Base-by-base conservation (phyloP, 2,329 filamentous ascomycete genomes). In the Stemphylium lycopersici region DNA sequence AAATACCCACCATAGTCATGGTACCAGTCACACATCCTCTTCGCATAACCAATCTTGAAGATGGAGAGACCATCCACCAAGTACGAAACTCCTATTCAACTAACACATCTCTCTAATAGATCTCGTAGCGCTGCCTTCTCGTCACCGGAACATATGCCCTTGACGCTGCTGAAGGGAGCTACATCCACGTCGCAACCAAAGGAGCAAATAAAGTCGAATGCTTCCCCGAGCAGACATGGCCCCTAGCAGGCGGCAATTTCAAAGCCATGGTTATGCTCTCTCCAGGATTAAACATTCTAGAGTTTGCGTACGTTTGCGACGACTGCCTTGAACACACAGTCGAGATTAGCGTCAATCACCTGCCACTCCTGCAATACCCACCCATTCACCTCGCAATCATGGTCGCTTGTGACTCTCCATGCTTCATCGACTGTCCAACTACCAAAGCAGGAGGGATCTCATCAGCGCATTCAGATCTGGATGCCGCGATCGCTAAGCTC, bases 331-430 rank as follows among this genome's bases (percentile, higher is more conserved):
- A 57, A 22, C 45, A 48, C 15, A 55, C 51, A 6, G 12, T 59
- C 7, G 42, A 54, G 10, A 41, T 68, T 8, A 58, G 31, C 6
- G 46, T 74, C n/a, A 59, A 58, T n/a, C 69, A 73, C 29, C 55
- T 69, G 16, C 70, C 68, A 7, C 56, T 72, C 12, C 61, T 73
- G 15, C 68, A 74, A 37, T 55, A 61, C 11, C 69, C 70, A 12
- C 71, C 69, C 8, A 63, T 73, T n/a, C 67, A 73, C 40, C 62
- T 71, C 12, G 68, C 69, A 32, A 68, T 71, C 29, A 62, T 72
- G 62, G 64, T 72, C n/a, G 67, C 68, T 24, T 65, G 67, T 34
- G 68, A 74, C 39, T 73, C 70, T 2, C 67, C 69, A 6, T 58
- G 69, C 2, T 32, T 70, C 7, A 71, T 71, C 16, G 68, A 72